phyloP scores from a whole-genome alignment of 2,329 filamentous ascomycete genomes.

The Aspergillus hiratsukae region DNA sequence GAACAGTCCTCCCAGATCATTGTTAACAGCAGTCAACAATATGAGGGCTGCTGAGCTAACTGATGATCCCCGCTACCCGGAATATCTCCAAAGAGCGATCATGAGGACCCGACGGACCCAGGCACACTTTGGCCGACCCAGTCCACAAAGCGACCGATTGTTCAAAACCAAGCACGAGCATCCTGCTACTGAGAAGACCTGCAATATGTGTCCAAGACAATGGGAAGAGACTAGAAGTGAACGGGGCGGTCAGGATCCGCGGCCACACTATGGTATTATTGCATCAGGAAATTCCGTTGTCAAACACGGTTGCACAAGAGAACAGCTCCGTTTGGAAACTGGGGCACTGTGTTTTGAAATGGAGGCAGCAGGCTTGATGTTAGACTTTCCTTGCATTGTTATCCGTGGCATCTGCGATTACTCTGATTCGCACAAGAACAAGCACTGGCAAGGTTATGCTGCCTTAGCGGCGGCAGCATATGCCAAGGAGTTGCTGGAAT shows the following conservation, averaged over 20 bases:
- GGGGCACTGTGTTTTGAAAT: slow-evolving; percentile 6
- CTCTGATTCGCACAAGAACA: slow-evolving; percentile 4
- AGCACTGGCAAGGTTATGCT: slow-evolving; percentile 5
- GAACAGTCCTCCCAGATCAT: slow-evolving; percentile 12
- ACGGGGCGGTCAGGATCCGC: slow-evolving; percentile 1
- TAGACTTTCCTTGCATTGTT: slow-evolving; percentile 1
- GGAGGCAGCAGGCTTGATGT: neutral
- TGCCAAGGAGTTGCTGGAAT: slow-evolving; percentile 8
- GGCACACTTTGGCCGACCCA: slow-evolving; percentile 3
- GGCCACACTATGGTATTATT: slow-evolving; percentile 10
- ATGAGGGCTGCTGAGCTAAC: slow-evolving; percentile 2
- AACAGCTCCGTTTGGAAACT: neutral
- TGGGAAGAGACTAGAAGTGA: slow-evolving; percentile 7
- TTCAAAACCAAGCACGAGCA: slow-evolving; percentile 3
- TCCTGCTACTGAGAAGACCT: neutral
- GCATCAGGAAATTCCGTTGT: slow-evolving; percentile 10
- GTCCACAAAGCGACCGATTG: slow-evolving; percentile 1
- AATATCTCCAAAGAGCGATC: slow-evolving; percentile 6
- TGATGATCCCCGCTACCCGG: slow-evolving; percentile 6
- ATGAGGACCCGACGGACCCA: neutral
- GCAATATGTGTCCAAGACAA: slow-evolving; percentile 1
- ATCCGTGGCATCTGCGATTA: slow-evolving; percentile 4
- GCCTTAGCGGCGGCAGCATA: slow-evolving; percentile 6
- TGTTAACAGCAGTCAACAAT: slow-evolving; percentile 7
- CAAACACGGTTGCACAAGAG: slow-evolving; percentile 5